Percentiles rank a stretch among this genome's conserved stretches.
These are phyloP conservation scores for Calvatia gigantea DNA, from an alignment of 768 basidiomycete species.

Conservation along the genomic window DNA sequence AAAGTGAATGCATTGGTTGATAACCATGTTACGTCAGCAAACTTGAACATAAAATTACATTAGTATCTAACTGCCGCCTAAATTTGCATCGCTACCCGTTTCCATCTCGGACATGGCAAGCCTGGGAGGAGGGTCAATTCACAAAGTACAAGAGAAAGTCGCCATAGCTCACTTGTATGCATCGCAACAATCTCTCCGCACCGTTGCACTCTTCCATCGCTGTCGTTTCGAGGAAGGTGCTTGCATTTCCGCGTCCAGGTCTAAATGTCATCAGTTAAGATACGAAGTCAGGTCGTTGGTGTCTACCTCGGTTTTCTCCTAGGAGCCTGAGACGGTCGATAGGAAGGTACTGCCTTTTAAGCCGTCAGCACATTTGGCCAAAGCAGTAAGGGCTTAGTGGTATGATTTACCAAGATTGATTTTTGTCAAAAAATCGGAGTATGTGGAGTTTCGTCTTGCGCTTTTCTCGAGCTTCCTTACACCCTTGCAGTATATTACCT, in stretches of 20 bases:
- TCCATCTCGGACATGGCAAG: slow-evolving; percentile 23
- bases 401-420: slow-evolving; percentile 52
- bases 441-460: slow-evolving; percentile 50
- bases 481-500: slow-evolving; percentile 25
- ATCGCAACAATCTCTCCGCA: slow-evolving; percentile 53
- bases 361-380: not conserved
- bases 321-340: slow-evolving; percentile 56
- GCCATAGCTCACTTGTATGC: slow-evolving; percentile 53
- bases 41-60: not conserved
- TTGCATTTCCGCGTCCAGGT: slow-evolving; percentile 61
- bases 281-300: not conserved
- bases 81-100: slow-evolving; percentile 18
- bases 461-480: slow-evolving; percentile 28
- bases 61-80: not conserved
- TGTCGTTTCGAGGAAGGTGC: slow-evolving; percentile 47
- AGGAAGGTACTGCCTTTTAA: slow-evolving; percentile 59
- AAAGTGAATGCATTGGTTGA: not conserved
- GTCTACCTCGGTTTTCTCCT: slow-evolving; percentile 67
- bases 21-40: not conserved
- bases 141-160: not conserved
- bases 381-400: too few species aligned
- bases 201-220: slow-evolving; percentile 52
- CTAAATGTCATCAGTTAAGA: slow-evolving; percentile 30
- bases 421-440: slow-evolving; percentile 78
- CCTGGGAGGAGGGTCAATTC: slow-evolving; percentile 9